Base-by-base conservation (phyloP, 1,139 yeast species). In the Blastobotrys capitulatus region DNA sequence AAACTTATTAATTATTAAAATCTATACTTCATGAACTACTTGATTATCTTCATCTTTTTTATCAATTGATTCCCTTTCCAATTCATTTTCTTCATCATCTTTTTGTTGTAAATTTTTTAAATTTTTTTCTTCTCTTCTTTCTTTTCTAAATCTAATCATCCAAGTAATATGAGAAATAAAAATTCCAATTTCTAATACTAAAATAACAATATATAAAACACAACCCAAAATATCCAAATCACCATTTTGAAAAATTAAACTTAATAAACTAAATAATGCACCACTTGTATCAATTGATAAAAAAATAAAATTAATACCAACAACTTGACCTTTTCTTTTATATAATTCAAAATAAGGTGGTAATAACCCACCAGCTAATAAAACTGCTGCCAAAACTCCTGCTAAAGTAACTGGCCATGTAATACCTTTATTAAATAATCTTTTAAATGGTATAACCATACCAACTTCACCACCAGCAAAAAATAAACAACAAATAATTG, bases 331-430 rank as follows among this genome's bases (percentile, higher is more conserved):
- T 44, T 77, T 67, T 54, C 96, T 76, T 62, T 86, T 86, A 35
- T 80, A 79, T 35, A 90, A 71, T 63, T 90, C 97, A 60, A 82
- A 82, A 65, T 89, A 90, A 5, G 97, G 97, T 0, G 97, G 97
- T 1, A 90, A 60, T 42, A 90, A 72, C 0, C 97, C 97, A 1
- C 78, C 60, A 0, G 87, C 95, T 26, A 90, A 71, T 25, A 86
- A 65, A 0, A 89, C 73, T 0, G 95, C 80, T 0, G 97, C 96
- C 38, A 86, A 56, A 15, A 86, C 76, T 16, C 97, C 97, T 53
- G 87, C 76, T 41, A 89, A 74, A 35, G 87, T 66, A 61, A 82
- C 76, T 7, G 97, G 96, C 94, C 96, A 89, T 31, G 71, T 69
- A 7, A 70, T 74, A 0, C 72, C 86, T 55, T 65, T 54, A 9